phyloP scores from a whole-genome alignment of 345 rosid genomes.

The Acer yangbiense region DNA sequence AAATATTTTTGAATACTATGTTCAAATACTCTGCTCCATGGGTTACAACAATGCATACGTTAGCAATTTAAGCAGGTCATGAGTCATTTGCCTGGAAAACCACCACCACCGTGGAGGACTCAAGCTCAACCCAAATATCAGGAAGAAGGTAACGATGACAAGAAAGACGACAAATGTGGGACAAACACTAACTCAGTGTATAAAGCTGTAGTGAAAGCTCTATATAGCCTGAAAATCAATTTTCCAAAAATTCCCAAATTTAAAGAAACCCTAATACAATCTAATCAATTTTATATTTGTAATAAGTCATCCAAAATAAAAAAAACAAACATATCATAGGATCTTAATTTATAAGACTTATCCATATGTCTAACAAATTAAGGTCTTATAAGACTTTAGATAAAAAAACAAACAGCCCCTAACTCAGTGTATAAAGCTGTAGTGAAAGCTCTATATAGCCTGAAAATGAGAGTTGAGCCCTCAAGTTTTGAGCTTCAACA shows the following conservation, averaged over 20 bases:
- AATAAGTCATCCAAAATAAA: no score
- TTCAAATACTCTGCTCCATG: no score
- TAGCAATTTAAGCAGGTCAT: slow-evolving; percentile 18
- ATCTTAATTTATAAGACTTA: no score
- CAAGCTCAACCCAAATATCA: slow-evolving; percentile 51
- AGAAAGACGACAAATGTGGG: slow-evolving; percentile 61
- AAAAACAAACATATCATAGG: no score
- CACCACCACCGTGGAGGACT: background rate
- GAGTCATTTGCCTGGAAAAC: slow-evolving; percentile 34
- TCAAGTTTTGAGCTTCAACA: slow-evolving; percentile 39
- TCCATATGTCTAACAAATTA: no score
- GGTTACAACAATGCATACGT: no score
- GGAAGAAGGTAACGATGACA: slow-evolving; percentile 34
- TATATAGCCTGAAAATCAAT: slow-evolving; percentile 40
- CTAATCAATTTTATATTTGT: no score
- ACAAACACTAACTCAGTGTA: slow-evolving; percentile 35
- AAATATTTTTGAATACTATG: no score
- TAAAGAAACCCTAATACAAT: no score
- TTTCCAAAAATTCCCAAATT: no score
- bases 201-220: slow-evolving; percentile 36
- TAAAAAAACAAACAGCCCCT: no score
- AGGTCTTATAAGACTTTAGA: no score
- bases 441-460: slow-evolving; percentile 40
- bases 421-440: slow-evolving; percentile 42
- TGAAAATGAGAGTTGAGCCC: slow-evolving; percentile 48